phyloP scores from a whole-genome alignment of 805 yeast genomes.

The Nakazawaea siamensis region DNA sequence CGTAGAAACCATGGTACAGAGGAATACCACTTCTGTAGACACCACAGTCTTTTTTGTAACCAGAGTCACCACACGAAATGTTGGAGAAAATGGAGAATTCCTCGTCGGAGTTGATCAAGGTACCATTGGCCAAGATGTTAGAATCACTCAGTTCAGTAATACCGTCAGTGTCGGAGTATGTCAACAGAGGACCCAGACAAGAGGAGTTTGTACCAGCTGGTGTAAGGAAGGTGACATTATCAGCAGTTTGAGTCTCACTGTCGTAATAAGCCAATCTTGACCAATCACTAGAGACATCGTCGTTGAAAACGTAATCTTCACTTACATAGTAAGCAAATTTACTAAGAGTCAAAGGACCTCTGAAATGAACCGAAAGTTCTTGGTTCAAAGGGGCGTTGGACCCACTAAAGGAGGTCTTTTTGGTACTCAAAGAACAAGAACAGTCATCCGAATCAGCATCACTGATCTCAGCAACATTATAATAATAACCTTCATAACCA shows the following conservation, averaged over 20 bases:
- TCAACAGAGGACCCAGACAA: slow-evolving; percentile 63
- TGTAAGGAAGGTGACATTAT: slow-evolving; percentile 62
- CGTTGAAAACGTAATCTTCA: slow-evolving; percentile 28
- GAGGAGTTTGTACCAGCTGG: slow-evolving; percentile 51
- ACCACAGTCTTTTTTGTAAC: slow-evolving; percentile 56
- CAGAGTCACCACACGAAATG: slow-evolving; percentile 47
- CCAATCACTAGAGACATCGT: slow-evolving; percentile 38
- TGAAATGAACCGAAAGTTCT: slow-evolving; percentile 67
- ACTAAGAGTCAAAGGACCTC: slow-evolving; percentile 62
- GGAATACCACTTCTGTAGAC: slow-evolving; percentile 69
- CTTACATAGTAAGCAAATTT: slow-evolving; percentile 58
- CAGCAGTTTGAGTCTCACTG: slow-evolving; percentile 35
- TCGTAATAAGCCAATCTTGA: slow-evolving; percentile 52
- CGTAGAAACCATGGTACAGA: slow-evolving; percentile 65
- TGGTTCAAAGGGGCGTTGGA: slow-evolving; percentile 57
- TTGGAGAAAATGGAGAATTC: slow-evolving; percentile 57
- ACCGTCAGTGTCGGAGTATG: slow-evolving; percentile 57
- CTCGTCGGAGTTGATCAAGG: slow-evolving; percentile 44
- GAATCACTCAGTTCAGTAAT: slow-evolving; percentile 32
- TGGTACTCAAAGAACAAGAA: slow-evolving; percentile 31
- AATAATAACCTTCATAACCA: slow-evolving; percentile 48
- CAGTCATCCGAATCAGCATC: slow-evolving; percentile 35
- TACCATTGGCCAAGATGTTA: slow-evolving; percentile 39
- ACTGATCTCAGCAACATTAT: slow-evolving; percentile 34
- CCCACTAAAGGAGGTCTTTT: slow-evolving; percentile 42